Conservation (phyloP, 805 yeast species). For the Wickerhamomyces hampshirensis region DNA sequence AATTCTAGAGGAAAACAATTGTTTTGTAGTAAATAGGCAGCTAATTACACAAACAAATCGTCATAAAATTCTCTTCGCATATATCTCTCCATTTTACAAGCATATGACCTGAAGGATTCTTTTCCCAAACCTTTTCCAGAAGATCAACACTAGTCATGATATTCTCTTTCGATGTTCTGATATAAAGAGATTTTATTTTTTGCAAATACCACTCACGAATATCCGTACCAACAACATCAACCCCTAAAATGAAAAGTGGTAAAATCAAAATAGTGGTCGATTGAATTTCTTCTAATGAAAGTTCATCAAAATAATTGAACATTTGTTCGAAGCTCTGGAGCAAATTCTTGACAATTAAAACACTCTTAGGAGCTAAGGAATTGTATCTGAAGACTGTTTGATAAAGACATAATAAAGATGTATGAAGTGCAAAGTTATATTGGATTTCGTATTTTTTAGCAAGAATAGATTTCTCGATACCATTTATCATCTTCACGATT, state of each 20-base stretch:
- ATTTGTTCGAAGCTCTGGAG: not conserved
- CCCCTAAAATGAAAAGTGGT: slow-evolving; percentile 6
- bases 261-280: slow-evolving; percentile 1
- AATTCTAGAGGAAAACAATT: too few relatives aligned
- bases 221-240: slow-evolving; percentile 2
- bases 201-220: slow-evolving; percentile 4
- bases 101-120: slow-evolving; percentile 2
- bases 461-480: not conserved
- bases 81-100: slow-evolving; percentile 6
- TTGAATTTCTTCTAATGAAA: slow-evolving; percentile 1
- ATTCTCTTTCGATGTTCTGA: slow-evolving; percentile 2
- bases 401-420: slow-evolving; percentile 6
- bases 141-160: slow-evolving; percentile 1
- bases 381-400: slow-evolving; percentile 7
- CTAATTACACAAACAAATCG: slow-evolving; percentile 5
- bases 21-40: too few relatives aligned
- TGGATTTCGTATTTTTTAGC: not conserved
- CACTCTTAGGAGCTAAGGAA: slow-evolving; percentile 1
- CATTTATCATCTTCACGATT: not conserved
- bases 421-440: slow-evolving; percentile 3
- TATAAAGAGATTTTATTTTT: slow-evolving; percentile 1
- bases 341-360: slow-evolving; percentile 5
- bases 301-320: slow-evolving; percentile 1
- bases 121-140: slow-evolving; percentile 4
- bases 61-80: slow-evolving; percentile 3